Base-by-base conservation (phyloP, 1,284 basidiomycete genomes). In the Cutaneotrichosporon mucoides region DNA sequence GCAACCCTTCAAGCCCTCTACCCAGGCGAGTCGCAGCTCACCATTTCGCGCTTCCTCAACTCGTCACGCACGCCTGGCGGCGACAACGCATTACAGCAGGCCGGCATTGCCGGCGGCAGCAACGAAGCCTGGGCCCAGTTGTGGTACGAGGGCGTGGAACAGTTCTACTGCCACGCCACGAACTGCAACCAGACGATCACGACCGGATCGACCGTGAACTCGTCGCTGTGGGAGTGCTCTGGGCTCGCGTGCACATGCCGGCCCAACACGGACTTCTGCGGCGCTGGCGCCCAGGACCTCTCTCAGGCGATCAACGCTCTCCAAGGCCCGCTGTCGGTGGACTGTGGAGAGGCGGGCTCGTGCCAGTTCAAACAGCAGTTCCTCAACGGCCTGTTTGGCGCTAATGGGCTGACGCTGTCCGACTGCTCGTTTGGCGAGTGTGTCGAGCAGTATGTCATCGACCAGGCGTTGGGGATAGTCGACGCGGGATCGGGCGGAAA, bases 351-450 rank as follows among this genome's bases (percentile, higher is more conserved):
- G 44, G 81, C 81, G 1, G 82, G 83, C 3, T 79, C 80, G 4
- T 96, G 92, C 75, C 74, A 82, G 8, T 94, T 96, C 82, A 83
- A 88, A 69, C 90, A 94, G 73, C 66, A 73, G 3, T 78, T 83
- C 33, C 79, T 96, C 12, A 76, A 86, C 40, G 63, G 68, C 6
- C 71, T 94, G 2, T 93, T 95, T 65, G 92, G 91, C 9, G 68
- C 82, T 0, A 71, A 75, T 34, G 92, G 92, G 0, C 83, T 96
- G 6, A 71, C 81, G 2, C 79, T 96, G 11, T 81, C 82, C 53
- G 83, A 83, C 0, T 95, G 92, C 75, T 78, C 77, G 0, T 91
- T 88, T 66, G 92, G 92, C 34, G 92, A 96, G 76, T 95, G 92
- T 72, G 85, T 94, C 13, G 77, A 83, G 7, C 89, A 93, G 73